Evolutionary conservation across 768 basidiomycete species (phyloP).

Genomic region (Glaciozyma antarctica): DNA sequence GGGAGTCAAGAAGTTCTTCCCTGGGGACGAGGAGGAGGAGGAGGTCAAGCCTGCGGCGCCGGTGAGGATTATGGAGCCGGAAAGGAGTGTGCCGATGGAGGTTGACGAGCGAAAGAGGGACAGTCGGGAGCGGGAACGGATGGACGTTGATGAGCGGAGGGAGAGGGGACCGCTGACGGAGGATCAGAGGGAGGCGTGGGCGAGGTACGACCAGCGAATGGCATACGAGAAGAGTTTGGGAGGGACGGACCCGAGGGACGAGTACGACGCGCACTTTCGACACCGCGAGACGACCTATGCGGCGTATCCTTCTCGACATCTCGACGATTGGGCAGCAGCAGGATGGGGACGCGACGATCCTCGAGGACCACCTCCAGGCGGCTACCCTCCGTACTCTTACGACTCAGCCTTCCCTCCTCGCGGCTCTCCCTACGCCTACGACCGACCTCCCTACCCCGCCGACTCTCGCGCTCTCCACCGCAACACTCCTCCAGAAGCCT

Average conservation of each 20-base stretch:
- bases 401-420: not conserved
- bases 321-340: too few species aligned
- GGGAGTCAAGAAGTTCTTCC: constrained; percentile 65
- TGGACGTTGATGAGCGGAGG: constrained; percentile 14
- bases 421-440: not conserved
- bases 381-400: not conserved
- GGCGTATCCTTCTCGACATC: too few species aligned
- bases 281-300: too few species aligned
- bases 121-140: constrained; percentile 3
- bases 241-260: not conserved
- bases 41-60: constrained; percentile 36
- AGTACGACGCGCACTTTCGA: too few species aligned
- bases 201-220: not conserved
- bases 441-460: not conserved
- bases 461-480: not conserved
- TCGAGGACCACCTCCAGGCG: not conserved
- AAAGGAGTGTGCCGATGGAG: not conserved
- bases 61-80: not conserved
- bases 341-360: not conserved
- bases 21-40: constrained; percentile 64
- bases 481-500: not conserved
- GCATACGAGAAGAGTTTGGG: not conserved
- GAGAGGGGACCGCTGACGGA: not conserved
- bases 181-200: not conserved
- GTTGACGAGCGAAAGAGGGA: not conserved